Evolutionary conservation across 225 moss, liverwort and hornwort genomes (phyloP).

Genomic region (Rhytidiadelphus loreus): DNA sequence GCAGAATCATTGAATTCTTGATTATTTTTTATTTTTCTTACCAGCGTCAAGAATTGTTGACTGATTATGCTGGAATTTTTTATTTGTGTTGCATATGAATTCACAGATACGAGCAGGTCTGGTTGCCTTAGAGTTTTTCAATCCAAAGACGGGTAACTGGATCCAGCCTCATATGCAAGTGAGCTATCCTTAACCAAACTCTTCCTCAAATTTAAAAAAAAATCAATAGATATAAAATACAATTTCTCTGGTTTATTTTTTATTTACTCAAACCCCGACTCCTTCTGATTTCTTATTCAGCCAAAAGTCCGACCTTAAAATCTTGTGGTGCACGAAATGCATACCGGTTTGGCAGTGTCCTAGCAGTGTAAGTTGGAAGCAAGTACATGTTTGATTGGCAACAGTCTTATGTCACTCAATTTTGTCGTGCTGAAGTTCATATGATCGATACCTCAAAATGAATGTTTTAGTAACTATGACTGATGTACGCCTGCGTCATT

Average conservation of each 20-base stretch:
- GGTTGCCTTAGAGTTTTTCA: constrained; percentile 28
- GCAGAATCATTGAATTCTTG: background rate
- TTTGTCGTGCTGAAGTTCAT: background rate
- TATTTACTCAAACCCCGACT: background rate
- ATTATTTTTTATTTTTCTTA: background rate
- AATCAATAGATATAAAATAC: background rate
- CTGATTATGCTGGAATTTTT: background rate
- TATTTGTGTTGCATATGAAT: background rate
- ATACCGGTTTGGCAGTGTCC: background rate
- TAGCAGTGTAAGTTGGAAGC: background rate
- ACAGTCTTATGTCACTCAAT: background rate
- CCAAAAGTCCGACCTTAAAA: background rate
- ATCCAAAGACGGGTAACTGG: constrained; percentile 7
- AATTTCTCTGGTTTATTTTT: background rate
- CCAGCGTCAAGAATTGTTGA: background rate
- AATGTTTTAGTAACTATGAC: background rate
- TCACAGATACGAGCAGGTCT: constrained; percentile 18
- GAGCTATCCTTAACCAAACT: background rate
- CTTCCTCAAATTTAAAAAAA: too few relatives aligned
- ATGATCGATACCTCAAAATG: background rate
- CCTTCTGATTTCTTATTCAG: background rate
- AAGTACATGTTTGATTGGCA: background rate
- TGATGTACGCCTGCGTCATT: background rate
- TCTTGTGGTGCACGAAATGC: background rate
- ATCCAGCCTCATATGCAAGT: constrained; percentile 38